Base-by-base conservation (phyloP, 306 rosid genomes). In the Crotalaria pallida region DNA sequence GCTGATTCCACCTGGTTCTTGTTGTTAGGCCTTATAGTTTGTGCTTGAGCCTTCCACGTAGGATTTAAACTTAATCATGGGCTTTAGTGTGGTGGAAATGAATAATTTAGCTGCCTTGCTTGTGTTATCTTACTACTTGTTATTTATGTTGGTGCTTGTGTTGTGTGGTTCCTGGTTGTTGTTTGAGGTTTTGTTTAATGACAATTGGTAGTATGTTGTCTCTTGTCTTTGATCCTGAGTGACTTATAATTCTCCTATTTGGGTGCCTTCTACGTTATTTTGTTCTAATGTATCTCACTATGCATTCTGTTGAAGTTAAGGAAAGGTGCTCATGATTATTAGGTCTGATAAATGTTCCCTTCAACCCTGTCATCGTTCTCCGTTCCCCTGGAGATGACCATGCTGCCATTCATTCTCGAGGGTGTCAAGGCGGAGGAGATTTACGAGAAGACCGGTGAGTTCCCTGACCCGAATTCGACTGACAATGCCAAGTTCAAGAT, bases 261-360 rank as follows among this genome's bases (percentile, higher is more conserved):
- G 38, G 21, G 38, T 78, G 43, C 59, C 15, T 65, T 41, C n/a
- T 10, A 52, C 17, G 36, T 65, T 36, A 21, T 10, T 72, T 66
- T 72, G 7, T 49, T 52, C 50, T 56, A 29, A 12, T 71, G 3
- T 63, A 26, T 55, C 10, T 48, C n/a, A n/a, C n/a, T n/a, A n/a
- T 67, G 13, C 12, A 59, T 57, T 31, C 8, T 26, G 45, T 22
- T 36, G 56, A 60, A 38, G n/a, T 9, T 38, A 23, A 11, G 11
- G 34, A 40, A 18, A 43, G 58, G 48, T 50, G 60, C 55, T 41
- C 10, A 18, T 70, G 21, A 16, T 12, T 64, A 13, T 44, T 8
- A 31, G 29, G 16, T 5, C 65, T 76, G 31, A 61, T 80, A 43
- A 72, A 52, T 18, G 29, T 45, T 67, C 34, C n/a, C n/a, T n/a